phyloP scores from a whole-genome alignment of 2,329 filamentous ascomycete genomes.

The Exophiala mesophila region DNA sequence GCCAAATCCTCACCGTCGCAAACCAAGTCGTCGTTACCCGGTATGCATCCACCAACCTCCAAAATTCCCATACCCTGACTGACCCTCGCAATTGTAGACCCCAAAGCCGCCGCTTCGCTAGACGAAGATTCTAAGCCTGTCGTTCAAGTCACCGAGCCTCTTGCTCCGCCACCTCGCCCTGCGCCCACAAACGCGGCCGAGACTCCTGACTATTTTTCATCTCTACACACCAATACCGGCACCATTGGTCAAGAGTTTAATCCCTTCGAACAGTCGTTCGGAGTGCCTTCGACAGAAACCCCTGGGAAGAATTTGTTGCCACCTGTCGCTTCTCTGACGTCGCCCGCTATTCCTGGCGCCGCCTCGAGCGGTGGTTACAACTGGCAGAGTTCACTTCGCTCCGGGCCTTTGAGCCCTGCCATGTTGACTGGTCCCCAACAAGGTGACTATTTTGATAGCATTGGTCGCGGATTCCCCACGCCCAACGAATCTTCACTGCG shows the following conservation, averaged over 20 bases:
- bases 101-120: constrained; percentile 31
- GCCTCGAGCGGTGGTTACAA: constrained; percentile 65
- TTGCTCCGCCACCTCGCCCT: constrained; percentile 65
- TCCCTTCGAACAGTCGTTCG: constrained; percentile 94
- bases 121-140: constrained; percentile 41
- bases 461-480: constrained; percentile 80
- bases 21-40: constrained; percentile 22
- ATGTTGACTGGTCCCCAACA: constrained; percentile 82
- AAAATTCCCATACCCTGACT: too few species aligned
- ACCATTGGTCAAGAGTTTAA: constrained; percentile 70
- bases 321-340: constrained; percentile 84
- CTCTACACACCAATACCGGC: constrained; percentile 45
- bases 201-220: constrained; percentile 66
- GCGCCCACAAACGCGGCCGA: constrained; percentile 47
- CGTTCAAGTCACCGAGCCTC: constrained; percentile 57
- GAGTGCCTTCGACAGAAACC: constrained; percentile 64
- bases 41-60: too few species aligned
- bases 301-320: constrained; percentile 79
- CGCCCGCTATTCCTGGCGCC: constrained; percentile 74
- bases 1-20: constrained; percentile 22
- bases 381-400: constrained; percentile 76
- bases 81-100: constrained; percentile 19
- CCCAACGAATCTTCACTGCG: constrained; percentile 93
- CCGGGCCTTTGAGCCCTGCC: constrained; percentile 89
- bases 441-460: constrained; percentile 81